phyloP scores from a whole-genome alignment of 2,329 filamentous ascomycete genomes.

The Cryphonectria japonica region DNA sequence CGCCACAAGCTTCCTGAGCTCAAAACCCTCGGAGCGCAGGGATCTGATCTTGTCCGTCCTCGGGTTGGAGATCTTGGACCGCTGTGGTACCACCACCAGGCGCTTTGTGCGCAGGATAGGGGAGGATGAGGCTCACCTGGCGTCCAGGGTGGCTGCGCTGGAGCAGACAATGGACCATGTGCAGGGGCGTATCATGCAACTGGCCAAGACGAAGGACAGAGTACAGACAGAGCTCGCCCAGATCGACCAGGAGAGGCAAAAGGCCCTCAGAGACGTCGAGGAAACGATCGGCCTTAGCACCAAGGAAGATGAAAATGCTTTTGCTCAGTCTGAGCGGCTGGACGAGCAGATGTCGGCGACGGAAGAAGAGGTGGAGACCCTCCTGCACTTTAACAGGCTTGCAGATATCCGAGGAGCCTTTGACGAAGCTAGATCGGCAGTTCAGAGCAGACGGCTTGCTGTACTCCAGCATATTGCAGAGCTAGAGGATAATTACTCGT shows the following conservation, averaged over 20 bases:
- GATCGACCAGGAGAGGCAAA: background rate
- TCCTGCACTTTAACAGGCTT: conserved; percentile 5
- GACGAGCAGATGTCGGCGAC: conserved; percentile 6
- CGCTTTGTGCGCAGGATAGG: conserved; percentile 34
- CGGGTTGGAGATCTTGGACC: conserved; percentile 35
- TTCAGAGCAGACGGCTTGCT: background rate
- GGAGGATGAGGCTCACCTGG: conserved; percentile 26
- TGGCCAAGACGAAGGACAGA: background rate
- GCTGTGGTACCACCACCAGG: conserved; percentile 30
- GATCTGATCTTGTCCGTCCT: conserved; percentile 39
- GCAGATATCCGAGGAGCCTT: conserved; percentile 9
- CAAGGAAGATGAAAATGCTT: background rate
- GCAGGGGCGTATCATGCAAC: background rate
- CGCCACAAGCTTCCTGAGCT: conserved; percentile 38
- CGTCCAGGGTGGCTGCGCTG: background rate
- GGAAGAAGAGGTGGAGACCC: conserved; percentile 4
- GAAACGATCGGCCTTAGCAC: background rate
- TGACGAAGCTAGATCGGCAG: background rate
- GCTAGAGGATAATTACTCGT: background rate
- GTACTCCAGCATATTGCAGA: background rate
- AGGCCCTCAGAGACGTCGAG: background rate
- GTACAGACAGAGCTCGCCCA: background rate
- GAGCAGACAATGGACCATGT: conserved; percentile 6
- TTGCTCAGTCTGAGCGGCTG: background rate
- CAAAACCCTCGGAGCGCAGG: conserved; percentile 35